Evolutionary conservation across 305 asterid genomes (phyloP).

Genomic region (Fraxinus angustifolia): DNA sequence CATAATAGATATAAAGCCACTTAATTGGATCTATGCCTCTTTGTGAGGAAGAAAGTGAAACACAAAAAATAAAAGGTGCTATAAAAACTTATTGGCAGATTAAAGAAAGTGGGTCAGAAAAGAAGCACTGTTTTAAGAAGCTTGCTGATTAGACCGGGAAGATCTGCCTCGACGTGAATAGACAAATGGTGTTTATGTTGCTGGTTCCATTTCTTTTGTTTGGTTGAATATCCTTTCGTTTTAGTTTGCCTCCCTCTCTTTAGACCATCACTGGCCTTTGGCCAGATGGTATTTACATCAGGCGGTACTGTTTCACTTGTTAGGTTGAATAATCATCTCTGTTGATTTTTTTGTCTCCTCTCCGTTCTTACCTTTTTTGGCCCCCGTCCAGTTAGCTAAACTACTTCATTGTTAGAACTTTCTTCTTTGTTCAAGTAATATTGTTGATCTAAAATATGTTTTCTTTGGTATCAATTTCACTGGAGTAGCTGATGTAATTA

Average conservation of each 20-base stretch:
- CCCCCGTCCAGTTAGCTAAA: background rate
- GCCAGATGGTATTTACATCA: background rate
- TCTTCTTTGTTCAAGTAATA: background rate
- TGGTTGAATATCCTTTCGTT: background rate
- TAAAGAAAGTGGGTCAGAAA: background rate
- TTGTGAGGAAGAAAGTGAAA: background rate
- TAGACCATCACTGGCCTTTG: background rate
- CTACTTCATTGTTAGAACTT: background rate
- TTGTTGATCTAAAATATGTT: background rate
- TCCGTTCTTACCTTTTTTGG: background rate
- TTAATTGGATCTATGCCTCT: background rate
- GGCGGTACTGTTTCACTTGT: background rate
- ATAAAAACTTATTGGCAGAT: background rate
- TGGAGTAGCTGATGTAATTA: background rate
- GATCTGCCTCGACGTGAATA: background rate
- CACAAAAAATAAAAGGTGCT: background rate
- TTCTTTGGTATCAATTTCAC: conserved; percentile 3
- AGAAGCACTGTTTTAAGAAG: background rate
- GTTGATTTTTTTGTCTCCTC: background rate
- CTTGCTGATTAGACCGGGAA: background rate
- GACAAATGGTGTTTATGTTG: background rate
- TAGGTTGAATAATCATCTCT: background rate
- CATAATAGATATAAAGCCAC: background rate
- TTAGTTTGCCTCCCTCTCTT: background rate
- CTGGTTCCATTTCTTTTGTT: background rate